These are phyloP conservation scores for Penicillium capsulatum DNA, from an alignment of 2,329 filamentous ascomycete species.

Conservation along the genomic window DNA sequence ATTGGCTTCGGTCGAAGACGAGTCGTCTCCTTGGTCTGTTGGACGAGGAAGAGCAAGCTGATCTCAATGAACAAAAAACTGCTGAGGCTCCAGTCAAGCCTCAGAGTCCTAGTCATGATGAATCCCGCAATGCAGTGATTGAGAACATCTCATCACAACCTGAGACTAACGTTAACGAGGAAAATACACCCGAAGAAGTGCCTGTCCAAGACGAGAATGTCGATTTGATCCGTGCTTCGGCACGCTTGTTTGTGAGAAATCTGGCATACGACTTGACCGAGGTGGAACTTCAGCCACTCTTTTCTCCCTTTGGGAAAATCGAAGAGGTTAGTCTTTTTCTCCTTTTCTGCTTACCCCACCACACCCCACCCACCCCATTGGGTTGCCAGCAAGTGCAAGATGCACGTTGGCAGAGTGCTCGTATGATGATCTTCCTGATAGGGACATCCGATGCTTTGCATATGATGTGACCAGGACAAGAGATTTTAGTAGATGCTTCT, in stretches of 20 bases:
- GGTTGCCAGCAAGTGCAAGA: conserved; percentile 14
- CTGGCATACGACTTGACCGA: conserved; percentile 75
- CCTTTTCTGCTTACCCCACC: conserved; percentile 15
- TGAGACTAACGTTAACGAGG: conserved; percentile 14
- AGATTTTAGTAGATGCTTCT: conserved; percentile 99
- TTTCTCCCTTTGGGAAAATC: conserved; percentile 66
- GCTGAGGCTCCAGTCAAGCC: conserved; percentile 11
- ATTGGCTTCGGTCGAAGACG: conserved; percentile 88
- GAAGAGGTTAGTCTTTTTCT: conserved; percentile 72
- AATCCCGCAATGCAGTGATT: conserved; percentile 21
- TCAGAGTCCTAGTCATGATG: conserved; percentile 9
- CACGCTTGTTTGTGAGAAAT: conserved; percentile 83
- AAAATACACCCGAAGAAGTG: conserved; percentile 12
- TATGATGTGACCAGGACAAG: conserved; percentile 86
- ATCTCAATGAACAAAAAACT: conserved; percentile 32
- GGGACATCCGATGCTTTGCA: conserved; percentile 98
- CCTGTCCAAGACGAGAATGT: conserved; percentile 44
- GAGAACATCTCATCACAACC: conserved; percentile 14
- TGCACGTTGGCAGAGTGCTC: conserved; percentile 31
- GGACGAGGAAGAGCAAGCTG: conserved; percentile 57
- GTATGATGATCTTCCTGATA: conserved; percentile 98
- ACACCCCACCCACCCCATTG: conserved; percentile 1
- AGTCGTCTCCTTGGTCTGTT: conserved; percentile 80
- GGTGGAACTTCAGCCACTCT: conserved; percentile 68
- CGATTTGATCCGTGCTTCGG: conserved; percentile 65